A percentile compares a stretch with the other conserved stretches of the same genome.
phyloP scores from a whole-genome alignment of 208 protist species.

The Acanthamoeba healyi region DNA sequence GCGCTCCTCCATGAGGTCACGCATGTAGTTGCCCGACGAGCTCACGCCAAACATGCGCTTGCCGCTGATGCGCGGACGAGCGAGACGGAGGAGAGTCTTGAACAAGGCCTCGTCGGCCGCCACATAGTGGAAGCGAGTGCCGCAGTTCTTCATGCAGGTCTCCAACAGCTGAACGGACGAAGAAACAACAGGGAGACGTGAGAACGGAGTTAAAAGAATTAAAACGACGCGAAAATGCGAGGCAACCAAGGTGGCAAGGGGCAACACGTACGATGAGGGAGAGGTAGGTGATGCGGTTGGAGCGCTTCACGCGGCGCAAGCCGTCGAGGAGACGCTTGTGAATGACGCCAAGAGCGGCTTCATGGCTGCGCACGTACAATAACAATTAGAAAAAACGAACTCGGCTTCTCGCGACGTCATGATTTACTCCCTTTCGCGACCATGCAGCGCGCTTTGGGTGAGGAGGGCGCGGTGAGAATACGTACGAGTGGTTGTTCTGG shows the following conservation, averaged over 20 bases:
- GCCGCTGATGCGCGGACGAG: slow-evolving; percentile 16
- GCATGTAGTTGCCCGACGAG: slow-evolving; percentile 63
- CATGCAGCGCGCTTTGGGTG: background rate
- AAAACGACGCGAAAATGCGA: background rate
- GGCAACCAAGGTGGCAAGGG: background rate
- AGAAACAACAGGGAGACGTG: background rate
- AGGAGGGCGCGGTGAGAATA: background rate
- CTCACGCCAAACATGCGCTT: slow-evolving; percentile 59
- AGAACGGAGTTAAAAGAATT: background rate
- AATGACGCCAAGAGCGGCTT: slow-evolving; percentile 52
- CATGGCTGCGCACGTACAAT: background rate
- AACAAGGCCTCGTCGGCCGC: slow-evolving; percentile 63
- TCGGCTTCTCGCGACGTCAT: background rate
- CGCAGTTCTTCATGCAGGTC: slow-evolving; percentile 76
- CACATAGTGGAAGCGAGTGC: slow-evolving; percentile 59
- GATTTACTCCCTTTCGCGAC: too few relatives aligned
- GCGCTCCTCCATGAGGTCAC: slow-evolving; percentile 57
- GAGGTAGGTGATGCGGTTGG: slow-evolving; percentile 69
- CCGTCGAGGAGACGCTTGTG: slow-evolving; percentile 12
- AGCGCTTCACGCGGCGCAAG: slow-evolving; percentile 33
- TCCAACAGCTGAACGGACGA: slow-evolving; percentile 16
- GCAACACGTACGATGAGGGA: slow-evolving; percentile 50
- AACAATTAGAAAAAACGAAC: background rate
- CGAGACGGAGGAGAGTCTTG: slow-evolving; percentile 49
- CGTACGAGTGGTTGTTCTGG: slow-evolving; percentile 74